Base-by-base conservation (phyloP, 345 rosid species). In the Salix purpurea region DNA sequence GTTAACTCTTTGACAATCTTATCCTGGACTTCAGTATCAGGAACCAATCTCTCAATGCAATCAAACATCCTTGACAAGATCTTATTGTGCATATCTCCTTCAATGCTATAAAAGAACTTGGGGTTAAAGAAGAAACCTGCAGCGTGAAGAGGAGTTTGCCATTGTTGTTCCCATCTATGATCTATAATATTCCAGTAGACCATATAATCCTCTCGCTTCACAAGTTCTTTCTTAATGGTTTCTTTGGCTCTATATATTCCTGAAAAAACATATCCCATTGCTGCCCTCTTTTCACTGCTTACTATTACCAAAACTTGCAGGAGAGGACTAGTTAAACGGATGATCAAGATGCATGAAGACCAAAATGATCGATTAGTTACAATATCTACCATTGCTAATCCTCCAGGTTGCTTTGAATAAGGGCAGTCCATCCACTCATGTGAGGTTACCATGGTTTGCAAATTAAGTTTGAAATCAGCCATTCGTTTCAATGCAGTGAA, bases 71-170 rank as follows among this genome's bases (percentile, higher is more conserved):
- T 92, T 66, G 97, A 88, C 62, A 78, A 54, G 32, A 93, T 86
- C 84, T 88, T 88, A 67, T 84, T 86, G 54, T 86, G 93, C 84
- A 88, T 76, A 66, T 88, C 97, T 80, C 90, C 99, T 32, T 80
- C 86, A 2, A 86, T 84, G 75, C 87, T 87, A 67, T 93, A 93
- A 80, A 93, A 96, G 83, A 93, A 92, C 83, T 88, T 93, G 1
- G 99, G 98, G 78, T 96, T 93, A 26, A 96, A 92, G 83, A 86
- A 96, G 83, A 96, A 96, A 64, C 97, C 99, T 5, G 98, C 95
- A 74, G 88, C 91, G 61, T 90, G 92, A 71, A 96, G 88, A 79
- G 98, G 96, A 84, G 87, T 91, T 74, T 87, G 88, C 77, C 86
- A 83, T 32, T 86, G 93, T 60, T 83, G 92, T 76, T 83, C 81